Evolutionary conservation across 495 filamentous ascomycete species (phyloP).

Genomic region (Annulohypoxylon maeteangense): DNA sequence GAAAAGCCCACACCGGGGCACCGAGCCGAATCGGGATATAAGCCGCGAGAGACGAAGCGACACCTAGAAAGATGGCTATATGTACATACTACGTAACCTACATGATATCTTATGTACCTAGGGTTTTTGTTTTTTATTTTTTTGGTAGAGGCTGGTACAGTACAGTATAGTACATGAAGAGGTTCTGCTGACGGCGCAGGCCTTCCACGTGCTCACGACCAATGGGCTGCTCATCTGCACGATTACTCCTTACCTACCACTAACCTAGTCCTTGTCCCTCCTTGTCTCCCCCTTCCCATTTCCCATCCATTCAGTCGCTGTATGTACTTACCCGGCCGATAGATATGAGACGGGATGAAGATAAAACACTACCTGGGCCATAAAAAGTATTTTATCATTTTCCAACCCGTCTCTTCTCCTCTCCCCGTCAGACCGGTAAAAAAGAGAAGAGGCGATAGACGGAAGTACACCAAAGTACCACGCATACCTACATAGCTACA

Average conservation of each 20-base stretch:
- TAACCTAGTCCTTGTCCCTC: neutral
- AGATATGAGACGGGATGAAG: neutral
- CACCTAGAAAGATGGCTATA: neutral
- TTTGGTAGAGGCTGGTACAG: neutral
- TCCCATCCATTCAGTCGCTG: neutral
- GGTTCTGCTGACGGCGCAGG: neutral
- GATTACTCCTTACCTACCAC: too few species aligned
- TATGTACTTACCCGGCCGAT: conserved; percentile 7
- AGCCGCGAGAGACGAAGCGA: conserved; percentile 19
- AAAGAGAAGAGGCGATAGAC: neutral
- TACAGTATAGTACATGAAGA: too few species aligned
- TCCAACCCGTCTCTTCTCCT: conserved; percentile 2
- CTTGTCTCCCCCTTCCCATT: neutral
- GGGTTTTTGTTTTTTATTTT: too few species aligned
- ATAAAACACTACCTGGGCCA: neutral
- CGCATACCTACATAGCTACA: neutral
- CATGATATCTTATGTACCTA: neutral
- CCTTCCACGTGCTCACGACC: conserved; percentile 20
- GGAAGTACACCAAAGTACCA: conserved; percentile 15
- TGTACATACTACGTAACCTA: neutral
- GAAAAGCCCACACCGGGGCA: neutral
- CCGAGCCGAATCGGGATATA: conserved; percentile 26
- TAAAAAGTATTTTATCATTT: conserved; percentile 24
- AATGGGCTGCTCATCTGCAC: conserved; percentile 9
- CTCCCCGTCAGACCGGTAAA: neutral